Conservation (phyloP, 805 yeast species). For the Debaryomyces hansenii region DNA sequence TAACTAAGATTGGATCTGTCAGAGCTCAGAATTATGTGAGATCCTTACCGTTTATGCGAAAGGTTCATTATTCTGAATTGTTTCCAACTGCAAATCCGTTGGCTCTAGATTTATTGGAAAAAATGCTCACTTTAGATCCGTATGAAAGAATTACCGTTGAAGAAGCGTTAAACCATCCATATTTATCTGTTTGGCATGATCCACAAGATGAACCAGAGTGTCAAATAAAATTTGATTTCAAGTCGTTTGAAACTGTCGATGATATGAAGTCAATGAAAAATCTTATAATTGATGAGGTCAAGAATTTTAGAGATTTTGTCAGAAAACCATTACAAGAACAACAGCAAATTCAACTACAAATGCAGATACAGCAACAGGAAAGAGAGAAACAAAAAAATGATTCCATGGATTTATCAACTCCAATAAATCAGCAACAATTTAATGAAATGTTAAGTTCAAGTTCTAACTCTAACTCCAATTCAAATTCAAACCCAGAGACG, state of each 20-base stretch:
- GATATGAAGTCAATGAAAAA: constrained; percentile 73
- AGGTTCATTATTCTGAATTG: constrained; percentile 65
- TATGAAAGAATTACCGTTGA: constrained; percentile 84
- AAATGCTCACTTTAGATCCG: constrained; percentile 90
- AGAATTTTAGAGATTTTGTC: constrained; percentile 74
- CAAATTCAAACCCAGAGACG: constrained; percentile 14
- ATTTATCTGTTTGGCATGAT: constrained; percentile 90
- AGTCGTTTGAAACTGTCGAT: constrained; percentile 76
- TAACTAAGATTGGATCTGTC: constrained; percentile 62
- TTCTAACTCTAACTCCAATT: constrained; percentile 10
- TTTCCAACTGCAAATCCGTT: constrained; percentile 86
- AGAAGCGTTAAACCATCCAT: constrained; percentile 89
- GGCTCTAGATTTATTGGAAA: constrained; percentile 79
- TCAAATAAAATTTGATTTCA: constrained; percentile 76
- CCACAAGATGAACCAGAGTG: constrained; percentile 90
- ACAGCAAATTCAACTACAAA: constrained; percentile 40
- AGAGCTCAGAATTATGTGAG: constrained; percentile 92
- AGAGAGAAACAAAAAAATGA: constrained; percentile 18
- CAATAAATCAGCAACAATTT: constrained; percentile 2
- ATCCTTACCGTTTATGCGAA: constrained; percentile 79
- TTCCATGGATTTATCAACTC: background rate
- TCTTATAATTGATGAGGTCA: constrained; percentile 80
- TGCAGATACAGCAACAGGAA: constrained; percentile 30
- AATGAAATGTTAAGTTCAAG: constrained; percentile 6
- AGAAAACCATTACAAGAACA: constrained; percentile 68